A percentile compares a stretch with the other conserved stretches of the same genome.
Evolutionary conservation across 2,329 filamentous ascomycete genomes (phyloP).

Genomic region (Atkinsonella texensis): DNA sequence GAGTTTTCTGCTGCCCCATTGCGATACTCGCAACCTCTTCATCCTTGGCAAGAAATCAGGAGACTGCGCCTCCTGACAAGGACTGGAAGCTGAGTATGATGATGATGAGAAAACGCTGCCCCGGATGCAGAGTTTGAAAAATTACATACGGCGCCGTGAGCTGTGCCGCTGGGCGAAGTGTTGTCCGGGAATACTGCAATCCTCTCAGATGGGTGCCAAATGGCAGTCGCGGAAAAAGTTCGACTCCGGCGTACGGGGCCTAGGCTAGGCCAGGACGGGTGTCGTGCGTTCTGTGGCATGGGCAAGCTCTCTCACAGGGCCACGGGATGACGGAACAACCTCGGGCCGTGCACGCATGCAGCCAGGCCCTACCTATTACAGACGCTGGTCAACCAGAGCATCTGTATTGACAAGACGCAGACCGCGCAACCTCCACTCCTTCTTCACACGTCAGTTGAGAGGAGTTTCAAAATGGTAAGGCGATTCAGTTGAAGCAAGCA

Average conservation of each 20-base stretch:
- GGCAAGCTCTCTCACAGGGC: background rate
- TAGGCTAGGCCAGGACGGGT: background rate
- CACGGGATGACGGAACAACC: constrained; percentile 2
- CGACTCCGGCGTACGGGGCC: background rate
- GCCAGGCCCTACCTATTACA: background rate
- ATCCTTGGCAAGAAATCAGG: constrained; percentile 13
- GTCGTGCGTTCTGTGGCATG: constrained; percentile 9
- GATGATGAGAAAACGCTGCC: background rate
- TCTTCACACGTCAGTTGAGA: constrained; percentile 20
- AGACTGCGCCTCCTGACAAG: background rate
- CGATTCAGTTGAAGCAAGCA: background rate
- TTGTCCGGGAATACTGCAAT: background rate
- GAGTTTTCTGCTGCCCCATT: constrained; percentile 27
- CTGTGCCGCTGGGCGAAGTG: background rate
- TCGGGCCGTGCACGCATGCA: background rate
- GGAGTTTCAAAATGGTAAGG: constrained; percentile 44
- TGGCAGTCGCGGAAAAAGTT: constrained; percentile 7
- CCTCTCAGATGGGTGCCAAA: background rate
- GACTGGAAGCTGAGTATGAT: background rate
- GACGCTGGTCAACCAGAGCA: background rate
- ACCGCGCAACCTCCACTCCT: constrained; percentile 15
- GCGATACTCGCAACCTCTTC: constrained; percentile 30
- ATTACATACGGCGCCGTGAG: background rate
- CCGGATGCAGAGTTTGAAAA: background rate
- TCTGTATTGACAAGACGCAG: constrained; percentile 13